Base-by-base conservation (phyloP, 352 stramenopile genomes). In the Globisporangium alternatum region DNA sequence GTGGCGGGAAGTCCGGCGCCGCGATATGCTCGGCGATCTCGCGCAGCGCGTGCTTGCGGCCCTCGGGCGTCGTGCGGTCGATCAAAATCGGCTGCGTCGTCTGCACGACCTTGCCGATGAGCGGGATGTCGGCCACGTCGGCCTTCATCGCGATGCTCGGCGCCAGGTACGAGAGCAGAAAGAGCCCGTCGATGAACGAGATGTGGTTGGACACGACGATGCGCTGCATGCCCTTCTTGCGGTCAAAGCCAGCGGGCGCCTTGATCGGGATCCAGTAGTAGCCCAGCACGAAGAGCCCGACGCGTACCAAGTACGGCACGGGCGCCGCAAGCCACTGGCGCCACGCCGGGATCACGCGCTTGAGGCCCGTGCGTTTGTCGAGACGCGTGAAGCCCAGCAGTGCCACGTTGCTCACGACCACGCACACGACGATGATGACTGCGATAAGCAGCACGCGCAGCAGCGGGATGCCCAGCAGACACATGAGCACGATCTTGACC, bases 91-190 rank as follows among this genome's bases (percentile, higher is more conserved):
- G 82, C 60, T 89, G 66, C 48, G 79, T 81, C 61, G 83, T 78
- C 60, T 81, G 75, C 45, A 91, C 74, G 30, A 89, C 70, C 25
- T 73, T 72, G 47, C 82, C 77, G 58, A 89, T 49, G 45, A 91
- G 71, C 21, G 82, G 82, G 47, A 87, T 69, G 41, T 75, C 68
- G 17, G 60, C 78, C 41, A 91, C 68, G 31, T 91, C 82, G 43
- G 78, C 81, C 68, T 89, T 89, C 77, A 91, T 89, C 44, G 82
- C 82, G 65, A 91, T 87, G 57, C 78, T 89, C 30, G 80, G 68
- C n/a, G 66, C 68, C 6, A 88, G 48, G 59, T 83, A 68, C 47
- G 74, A 78, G 55, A 79, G 77, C 41, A 86, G 71, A 75, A 83
- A 91, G 21, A 84, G 60, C 0, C 82, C 82, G 61, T 91, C 82